Conservation (phyloP, 139 green algal species). For the Micractinium conductrix region DNA sequence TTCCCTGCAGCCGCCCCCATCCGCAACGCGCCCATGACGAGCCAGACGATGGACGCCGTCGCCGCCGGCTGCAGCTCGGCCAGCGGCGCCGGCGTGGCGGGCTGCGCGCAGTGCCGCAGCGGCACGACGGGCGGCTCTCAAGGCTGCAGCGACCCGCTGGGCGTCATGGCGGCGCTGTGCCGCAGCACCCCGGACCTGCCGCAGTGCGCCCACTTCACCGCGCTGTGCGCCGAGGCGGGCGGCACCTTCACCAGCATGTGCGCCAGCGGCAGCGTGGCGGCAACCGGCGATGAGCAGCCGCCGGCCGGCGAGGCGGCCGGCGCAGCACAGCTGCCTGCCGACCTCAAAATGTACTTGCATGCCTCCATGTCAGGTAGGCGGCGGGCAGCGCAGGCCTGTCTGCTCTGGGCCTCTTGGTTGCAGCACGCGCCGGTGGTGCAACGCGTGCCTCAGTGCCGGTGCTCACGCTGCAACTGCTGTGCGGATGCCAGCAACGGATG, state of each 20-base stretch:
- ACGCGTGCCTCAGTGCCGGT: too few relatives aligned
- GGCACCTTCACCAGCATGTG: conserved; percentile 35
- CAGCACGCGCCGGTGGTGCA: too few relatives aligned
- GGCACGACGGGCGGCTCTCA: background rate
- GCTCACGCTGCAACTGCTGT: too few relatives aligned
- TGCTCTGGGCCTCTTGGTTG: too few relatives aligned
- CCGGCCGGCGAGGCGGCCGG: background rate
- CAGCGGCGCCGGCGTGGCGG: conserved; percentile 16
- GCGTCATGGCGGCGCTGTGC: conserved; percentile 27
- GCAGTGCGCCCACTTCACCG: conserved; percentile 25
- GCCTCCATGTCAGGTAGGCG: conserved; percentile 31
- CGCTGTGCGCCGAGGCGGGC: conserved; percentile 35
- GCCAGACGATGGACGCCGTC: conserved; percentile 19
- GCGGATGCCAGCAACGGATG: background rate
- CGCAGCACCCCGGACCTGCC: conserved; percentile 21
- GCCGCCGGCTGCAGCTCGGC: background rate
- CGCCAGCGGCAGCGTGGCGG: background rate
- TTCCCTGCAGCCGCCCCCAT: background rate
- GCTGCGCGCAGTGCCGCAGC: conserved; percentile 39
- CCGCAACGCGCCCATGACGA: conserved; percentile 11
- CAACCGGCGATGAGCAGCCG: too few relatives aligned
- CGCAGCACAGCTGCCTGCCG: background rate
- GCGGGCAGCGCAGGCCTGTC: too few relatives aligned
- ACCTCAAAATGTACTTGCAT: conserved; percentile 47
- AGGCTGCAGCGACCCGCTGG: conserved; percentile 37